These are phyloP conservation scores for Kurtzmaniella fragi DNA, from an alignment of 805 yeast species.

Conservation along the genomic window DNA sequence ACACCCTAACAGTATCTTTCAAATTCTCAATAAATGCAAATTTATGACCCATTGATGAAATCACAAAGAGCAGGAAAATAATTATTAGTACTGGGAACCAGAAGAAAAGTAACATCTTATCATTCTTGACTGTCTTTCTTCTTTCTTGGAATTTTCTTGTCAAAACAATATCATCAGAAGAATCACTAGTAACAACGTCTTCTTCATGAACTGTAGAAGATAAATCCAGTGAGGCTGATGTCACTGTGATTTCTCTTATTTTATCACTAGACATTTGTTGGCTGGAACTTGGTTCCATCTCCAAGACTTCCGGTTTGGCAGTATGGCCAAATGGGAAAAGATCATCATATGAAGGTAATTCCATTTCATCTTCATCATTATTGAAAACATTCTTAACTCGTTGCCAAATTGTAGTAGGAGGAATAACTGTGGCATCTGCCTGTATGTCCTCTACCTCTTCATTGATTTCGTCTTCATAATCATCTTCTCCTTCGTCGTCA, in stretches of 20 bases:
- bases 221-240: neutral
- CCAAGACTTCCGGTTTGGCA: conserved; percentile 4
- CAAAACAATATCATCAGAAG: conserved; percentile 40
- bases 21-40: conserved; percentile 30
- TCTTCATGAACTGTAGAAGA: conserved; percentile 12
- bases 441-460: conserved; percentile 9
- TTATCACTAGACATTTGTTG: no score
- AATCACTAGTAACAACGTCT: conserved; percentile 34
- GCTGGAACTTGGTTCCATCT: no score
- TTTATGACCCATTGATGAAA: conserved; percentile 35
- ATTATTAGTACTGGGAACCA: conserved; percentile 79
- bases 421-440: conserved; percentile 4
- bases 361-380: conserved; percentile 25
- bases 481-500: conserved; percentile 4
- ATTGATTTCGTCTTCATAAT: conserved; percentile 26
- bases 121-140: conserved; percentile 55
- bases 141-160: conserved; percentile 36
- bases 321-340: conserved; percentile 52
- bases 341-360: conserved; percentile 70
- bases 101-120: conserved; percentile 80
- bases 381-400: conserved; percentile 39
- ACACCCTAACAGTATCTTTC: conserved; percentile 29
- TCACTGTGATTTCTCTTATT: neutral
- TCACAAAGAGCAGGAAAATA: conserved; percentile 45
- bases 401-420: conserved; percentile 32